Conservation (phyloP, 129 eudicot species). For the Logfia minima region DNA sequence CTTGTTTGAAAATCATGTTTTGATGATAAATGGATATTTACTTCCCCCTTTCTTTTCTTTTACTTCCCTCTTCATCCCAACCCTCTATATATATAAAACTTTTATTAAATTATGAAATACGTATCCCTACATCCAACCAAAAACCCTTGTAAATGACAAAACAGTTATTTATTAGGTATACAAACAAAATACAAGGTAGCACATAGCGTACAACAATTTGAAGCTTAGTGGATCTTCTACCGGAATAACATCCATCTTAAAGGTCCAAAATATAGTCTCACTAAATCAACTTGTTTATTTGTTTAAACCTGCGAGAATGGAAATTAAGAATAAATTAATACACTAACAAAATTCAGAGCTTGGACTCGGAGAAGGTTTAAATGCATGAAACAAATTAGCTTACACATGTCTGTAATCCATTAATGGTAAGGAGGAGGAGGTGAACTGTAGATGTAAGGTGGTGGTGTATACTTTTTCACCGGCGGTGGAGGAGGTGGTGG, state of each 20-base stretch:
- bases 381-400: constrained; percentile 1
- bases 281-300: neutral
- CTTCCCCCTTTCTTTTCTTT: too few relatives aligned
- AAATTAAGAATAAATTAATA: neutral
- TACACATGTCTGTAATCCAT: neutral
- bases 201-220: too few relatives aligned
- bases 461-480: neutral
- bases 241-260: neutral
- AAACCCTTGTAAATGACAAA: too few relatives aligned
- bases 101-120: too few relatives aligned
- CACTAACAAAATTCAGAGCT: neutral
- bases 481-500: constrained; percentile 20
- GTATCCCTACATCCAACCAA: too few relatives aligned
- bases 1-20: too few relatives aligned
- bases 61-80: too few relatives aligned
- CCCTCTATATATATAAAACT: too few relatives aligned
- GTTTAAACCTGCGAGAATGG: constrained; percentile 16
- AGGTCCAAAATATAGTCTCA: constrained; percentile 7
- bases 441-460: constrained; percentile 23
- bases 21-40: too few relatives aligned
- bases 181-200: too few relatives aligned
- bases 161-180: too few relatives aligned
- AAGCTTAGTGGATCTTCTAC: neutral
- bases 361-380: neutral
- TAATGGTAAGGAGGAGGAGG: constrained; percentile 9